Base-by-base conservation (phyloP, 1,139 yeast genomes). In the Taphrina flavorubra region DNA sequence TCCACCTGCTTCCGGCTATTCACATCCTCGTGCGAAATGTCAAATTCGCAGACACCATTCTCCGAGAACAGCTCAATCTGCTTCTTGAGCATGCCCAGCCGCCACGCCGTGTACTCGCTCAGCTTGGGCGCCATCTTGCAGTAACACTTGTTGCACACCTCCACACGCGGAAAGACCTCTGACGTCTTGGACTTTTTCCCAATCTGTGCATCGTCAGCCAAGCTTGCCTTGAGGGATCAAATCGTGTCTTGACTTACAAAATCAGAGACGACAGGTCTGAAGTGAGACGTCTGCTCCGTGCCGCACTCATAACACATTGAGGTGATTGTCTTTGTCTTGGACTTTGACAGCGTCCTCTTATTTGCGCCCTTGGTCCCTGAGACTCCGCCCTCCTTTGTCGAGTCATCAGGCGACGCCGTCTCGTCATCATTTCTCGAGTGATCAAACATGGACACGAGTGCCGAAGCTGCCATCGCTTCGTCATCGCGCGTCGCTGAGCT, bases 71-170 rank as follows among this genome's bases (percentile, higher is more conserved):
- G 51, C 37, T 14, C 67, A 18, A 63, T 46, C 56, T 63, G 67
- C 18, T 37, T 42, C 42, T 57, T 56, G 60, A 63, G 55, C 55
- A 63, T 46, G 11, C 55, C 53, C n/a, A 63, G 53, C 14, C 67
- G 60, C 67, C 67, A 63, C 5, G 60, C 51, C 36, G 59, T 49
- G 42, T 63, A 63, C 31, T 63, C 67, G 20, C 40, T 31, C 31
- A 57, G 55, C 16, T 49, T 44, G n/a, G 67, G 67, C 13, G 67
- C 67, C 67, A 63, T 63, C 47, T 63, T 63, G 56, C 67, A 63
- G 56, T 63, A 63, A 40, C 67, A 63, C 37, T 57, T 44, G 47
- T 63, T 63, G 47, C 67, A 63, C 25, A 63, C 67, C 34, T 53
- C 67, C 3, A 63, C 67, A 4, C 67, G 47, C 18, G 67, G 53